Base-by-base conservation (phyloP, 2,329 filamentous ascomycete species). In the Cercospora sesami region DNA sequence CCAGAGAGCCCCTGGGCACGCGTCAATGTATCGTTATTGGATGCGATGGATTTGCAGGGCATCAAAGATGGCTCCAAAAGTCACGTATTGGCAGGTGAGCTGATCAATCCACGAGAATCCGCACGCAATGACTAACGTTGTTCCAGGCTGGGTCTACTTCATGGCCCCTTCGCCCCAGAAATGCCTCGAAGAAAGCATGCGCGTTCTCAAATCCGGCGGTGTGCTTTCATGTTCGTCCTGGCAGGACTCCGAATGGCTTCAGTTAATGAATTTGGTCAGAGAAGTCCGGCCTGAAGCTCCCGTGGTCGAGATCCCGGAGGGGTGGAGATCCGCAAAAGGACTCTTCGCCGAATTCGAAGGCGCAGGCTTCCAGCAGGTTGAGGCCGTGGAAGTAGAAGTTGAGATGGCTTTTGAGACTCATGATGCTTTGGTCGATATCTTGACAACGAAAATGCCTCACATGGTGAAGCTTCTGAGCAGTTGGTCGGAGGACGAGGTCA, bases 81-180 rank as follows among this genome's bases (percentile, higher is more conserved):
- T 39, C 77, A 78, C 62, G 71, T 78, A 16, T 70, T 74, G 3
- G 77, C 77, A 14, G 75, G 76, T n/a, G 70, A 70, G 68, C 26
- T 51, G 21, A 1, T 14, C 21, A 21, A 2, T 21, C n/a, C 3
- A 12, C 9, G 2, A 42, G 4, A 4, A 3, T 36, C 4, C 10
- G 4, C 31, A 42, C 26, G 28, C 23, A 21, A 33, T 21, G 75
- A 48, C 42, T 60, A 10, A 60, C 26, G 12, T 5, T 14, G 18
- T 12, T 18, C 8, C 18, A 51, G 61, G 61, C 28, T 65, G 53
- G 53, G 63, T 65, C 9, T 65, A 45, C 48, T 65, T 65, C 63
- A 70, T 74, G 69, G 69, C 68, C 18, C 55, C 69, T 1, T 57
- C 68, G 21, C 73, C 76, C 12, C 62, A 64, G 58, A 76, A 74